phyloP scores from a whole-genome alignment of 768 basidiomycete genomes.

The Suillus sp. region DNA sequence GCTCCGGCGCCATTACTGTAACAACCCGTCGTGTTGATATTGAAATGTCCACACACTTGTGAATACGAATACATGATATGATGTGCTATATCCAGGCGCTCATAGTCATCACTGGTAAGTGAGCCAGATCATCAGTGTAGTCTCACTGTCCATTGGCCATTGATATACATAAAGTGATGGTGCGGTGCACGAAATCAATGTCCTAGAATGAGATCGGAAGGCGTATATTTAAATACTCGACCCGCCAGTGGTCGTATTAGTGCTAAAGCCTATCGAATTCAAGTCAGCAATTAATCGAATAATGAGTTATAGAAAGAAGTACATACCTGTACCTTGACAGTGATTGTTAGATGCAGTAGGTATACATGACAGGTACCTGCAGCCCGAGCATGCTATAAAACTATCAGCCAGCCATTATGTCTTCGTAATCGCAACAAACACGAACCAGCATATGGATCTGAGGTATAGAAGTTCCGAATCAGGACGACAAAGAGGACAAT shows the following conservation, averaged over 20 bases:
- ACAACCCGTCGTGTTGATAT: neutral
- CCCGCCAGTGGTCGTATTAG: conserved; percentile 28
- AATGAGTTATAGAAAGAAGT: too few species aligned
- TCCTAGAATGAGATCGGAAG: conserved; percentile 8
- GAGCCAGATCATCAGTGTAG: neutral
- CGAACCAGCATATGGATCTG: conserved; percentile 81
- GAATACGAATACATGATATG: neutral
- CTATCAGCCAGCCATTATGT: conserved; percentile 1
- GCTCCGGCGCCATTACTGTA: neutral
- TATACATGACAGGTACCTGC: conserved; percentile 88
- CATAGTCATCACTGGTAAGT: neutral
- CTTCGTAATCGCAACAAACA: conserved; percentile 8
- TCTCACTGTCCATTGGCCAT: conserved; percentile 11
- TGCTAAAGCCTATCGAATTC: conserved; percentile 27
- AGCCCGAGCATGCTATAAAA: conserved; percentile 74
- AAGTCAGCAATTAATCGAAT: conserved; percentile 10
- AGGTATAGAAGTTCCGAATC: conserved; percentile 86
- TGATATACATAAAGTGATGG: conserved; percentile 2
- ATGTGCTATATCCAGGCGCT: neutral
- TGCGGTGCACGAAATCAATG: conserved; percentile 1
- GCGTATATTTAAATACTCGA: conserved; percentile 26
- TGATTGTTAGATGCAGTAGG: conserved; percentile 73
- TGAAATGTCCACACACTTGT: neutral
- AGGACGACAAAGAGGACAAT: conserved; percentile 83
- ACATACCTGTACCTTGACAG: conserved; percentile 52